Conservation (phyloP, 139 green algal genomes). For the Nannochloris sp. region DNA sequence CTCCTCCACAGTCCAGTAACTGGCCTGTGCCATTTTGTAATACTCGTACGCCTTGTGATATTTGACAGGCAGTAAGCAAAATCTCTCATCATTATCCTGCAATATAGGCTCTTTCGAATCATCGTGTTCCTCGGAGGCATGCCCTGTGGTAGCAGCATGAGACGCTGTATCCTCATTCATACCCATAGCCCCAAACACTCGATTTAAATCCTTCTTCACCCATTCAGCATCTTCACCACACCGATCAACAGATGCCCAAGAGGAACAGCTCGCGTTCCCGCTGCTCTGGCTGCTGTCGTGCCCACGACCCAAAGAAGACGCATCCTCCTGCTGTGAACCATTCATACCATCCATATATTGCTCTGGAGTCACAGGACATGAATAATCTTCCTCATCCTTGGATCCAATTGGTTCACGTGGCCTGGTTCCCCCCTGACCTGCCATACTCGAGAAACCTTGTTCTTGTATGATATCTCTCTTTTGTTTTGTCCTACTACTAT, state of each 20-base stretch:
- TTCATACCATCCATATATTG: neutral
- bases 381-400: neutral
- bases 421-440: neutral
- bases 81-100: constrained; percentile 17
- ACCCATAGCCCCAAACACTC: neutral
- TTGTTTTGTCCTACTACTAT: no score
- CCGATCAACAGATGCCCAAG: no score
- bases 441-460: neutral
- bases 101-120: constrained; percentile 24
- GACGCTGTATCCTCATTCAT: neutral
- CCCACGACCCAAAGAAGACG: no score
- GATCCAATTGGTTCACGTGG: no score
- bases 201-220: neutral
- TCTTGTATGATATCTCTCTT: no score
- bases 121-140: neutral
- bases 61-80: constrained; percentile 33
- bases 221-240: neutral
- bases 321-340: neutral
- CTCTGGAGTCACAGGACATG: neutral
- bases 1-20: constrained; percentile 74
- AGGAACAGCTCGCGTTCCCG: no score
- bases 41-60: constrained; percentile 39
- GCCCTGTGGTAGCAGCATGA: neutral
- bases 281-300: no score
- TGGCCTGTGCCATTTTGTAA: constrained; percentile 69